Evolutionary conservation across 2,329 filamentous ascomycete species (phyloP), one percentile per base, ranked within the genome.

Genomic region (Ambrosiella cleistominuta): DNA sequence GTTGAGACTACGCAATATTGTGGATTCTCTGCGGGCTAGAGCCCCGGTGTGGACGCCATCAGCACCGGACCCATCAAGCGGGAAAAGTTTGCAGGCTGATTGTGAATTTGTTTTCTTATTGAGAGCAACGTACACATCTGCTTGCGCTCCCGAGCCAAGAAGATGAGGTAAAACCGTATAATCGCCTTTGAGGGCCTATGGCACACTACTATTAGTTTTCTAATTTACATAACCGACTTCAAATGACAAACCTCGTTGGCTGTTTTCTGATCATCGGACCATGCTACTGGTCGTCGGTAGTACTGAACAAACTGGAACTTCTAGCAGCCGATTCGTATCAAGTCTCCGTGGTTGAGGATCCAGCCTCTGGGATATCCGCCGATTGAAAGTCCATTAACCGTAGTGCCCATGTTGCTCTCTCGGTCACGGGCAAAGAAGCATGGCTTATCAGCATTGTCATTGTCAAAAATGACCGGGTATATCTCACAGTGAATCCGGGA

Each of bases 51-150:
- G 74, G 69, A n/a, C 27, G 12, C 37, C 37, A 40, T 54, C 39
- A 5, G 13, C 38, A 8, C 35, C 39, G 19, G 37, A 17, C 17
- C 15, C n/a, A 12, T 54, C 38, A 11, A 51, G 17, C 7, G 47
- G 47, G 38, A 54, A 54, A n/a, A 54, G 70, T 64, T 88, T 88
- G 70, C 85, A 88, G 9, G 82, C 83, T 17, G 86, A 62, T 64
- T 88, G 85, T 58, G 73, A 74, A 42, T 74, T 71, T 0, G 75
- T 78, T 6, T 66, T 66, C 27, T 70, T 66, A 13, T 85, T 74
- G 2, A 75, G 65, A 7, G 70, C 68, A 6, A 72, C 63, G 53
- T 68, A 70, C 11, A 72, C 69, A 13, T 64, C 61, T 12, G 66
- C 71, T 60, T 72, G 69, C 19, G 68, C 65, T 1, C 71, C 71